These are phyloP conservation scores for Cystofilobasidium bisporidii DNA, from an alignment of 768 basidiomycete species.

Conservation along the genomic window DNA sequence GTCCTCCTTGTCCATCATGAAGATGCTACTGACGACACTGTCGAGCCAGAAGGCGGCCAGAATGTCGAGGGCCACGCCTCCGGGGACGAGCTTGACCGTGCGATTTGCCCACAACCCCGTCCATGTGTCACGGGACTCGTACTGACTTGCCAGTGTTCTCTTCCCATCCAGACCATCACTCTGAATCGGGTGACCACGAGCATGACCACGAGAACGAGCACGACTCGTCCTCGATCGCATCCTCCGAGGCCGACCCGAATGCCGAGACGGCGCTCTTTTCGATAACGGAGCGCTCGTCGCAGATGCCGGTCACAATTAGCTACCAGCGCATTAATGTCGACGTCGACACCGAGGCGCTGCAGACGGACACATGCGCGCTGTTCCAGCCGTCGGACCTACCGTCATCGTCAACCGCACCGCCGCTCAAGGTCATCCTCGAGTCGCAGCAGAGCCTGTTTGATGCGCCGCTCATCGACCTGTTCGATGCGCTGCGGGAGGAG, in stretches of 20 bases:
- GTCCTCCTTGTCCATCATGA: neutral
- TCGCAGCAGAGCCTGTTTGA: slow-evolving; percentile 14
- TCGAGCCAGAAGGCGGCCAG: neutral
- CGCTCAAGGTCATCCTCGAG: slow-evolving; percentile 16
- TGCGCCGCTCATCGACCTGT: slow-evolving; percentile 6
- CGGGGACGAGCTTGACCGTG: neutral
- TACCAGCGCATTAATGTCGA: slow-evolving; percentile 8
- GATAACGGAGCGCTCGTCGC: neutral
- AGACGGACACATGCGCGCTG: slow-evolving; percentile 10
- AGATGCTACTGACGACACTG: neutral
- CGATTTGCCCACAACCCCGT: neutral
- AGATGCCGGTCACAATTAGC: slow-evolving; percentile 16
- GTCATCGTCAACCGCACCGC: neutral
- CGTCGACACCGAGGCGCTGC: neutral
- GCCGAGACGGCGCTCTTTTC: slow-evolving; percentile 7
- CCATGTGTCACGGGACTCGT: too few species aligned
- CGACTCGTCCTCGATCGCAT: slow-evolving; percentile 11
- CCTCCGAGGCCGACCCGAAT: neutral
- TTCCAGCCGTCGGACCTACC: slow-evolving; percentile 8
- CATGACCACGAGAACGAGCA: neutral
- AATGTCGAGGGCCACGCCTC: neutral
- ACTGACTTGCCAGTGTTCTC: neutral
- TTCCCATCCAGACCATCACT: neutral
- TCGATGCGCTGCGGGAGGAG: slow-evolving; percentile 24
- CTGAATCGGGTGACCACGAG: neutral